Evolutionary conservation across 192 early-diverging fungal genomes (phyloP), one percentile per base, ranked within the genome.

Genomic region (Spinellus fusiger): DNA sequence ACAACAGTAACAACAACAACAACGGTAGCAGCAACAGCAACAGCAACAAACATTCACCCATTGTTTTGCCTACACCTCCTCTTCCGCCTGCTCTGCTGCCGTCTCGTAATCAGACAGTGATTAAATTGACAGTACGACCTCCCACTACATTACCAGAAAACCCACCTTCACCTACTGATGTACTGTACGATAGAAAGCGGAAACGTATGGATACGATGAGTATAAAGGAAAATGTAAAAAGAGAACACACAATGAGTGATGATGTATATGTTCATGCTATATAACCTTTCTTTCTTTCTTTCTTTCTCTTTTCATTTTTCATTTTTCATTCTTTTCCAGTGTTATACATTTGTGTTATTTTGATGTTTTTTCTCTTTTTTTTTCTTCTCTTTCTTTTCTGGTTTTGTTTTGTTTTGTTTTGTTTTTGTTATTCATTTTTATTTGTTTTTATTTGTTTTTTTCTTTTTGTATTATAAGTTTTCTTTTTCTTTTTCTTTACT

Each of bases 1-100:
- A 51, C 49, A 51, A 51, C 7, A 9, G 26, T n/a, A 51, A 51
- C 49, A 51, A n/a, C 49, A 5, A 51, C 49, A 9, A 9, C 49
- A 51, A 51, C 49, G n/a, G 26, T n/a, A 9, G n/a, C 49, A 9
- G 5, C n/a, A 5, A 51, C 49, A 51, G 26, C 49, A 5, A 51
- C 49, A 9, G 6, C 49, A 53, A 53, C 51, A 53, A 53, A n/a
- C 51, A 53, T 22, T 53, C 51, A 53, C 51, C 3, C 10, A 18
- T 44, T 44, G 40, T 44, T 10, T 12, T 44, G 3, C 40, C 40
- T n/a, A 44, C 40, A 3, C 40, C 40, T 10, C 40, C 40, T 44
- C 40, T 44, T 12, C 40, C 40, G 13, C 10, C 40, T 3, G 10
- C 40, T n/a, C 40, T n/a, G 13, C 18, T 10, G 18, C 40, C 40